Evolutionary conservation across 2,329 filamentous ascomycete genomes (phyloP).

Genomic region (Sphaerulina populicola): DNA sequence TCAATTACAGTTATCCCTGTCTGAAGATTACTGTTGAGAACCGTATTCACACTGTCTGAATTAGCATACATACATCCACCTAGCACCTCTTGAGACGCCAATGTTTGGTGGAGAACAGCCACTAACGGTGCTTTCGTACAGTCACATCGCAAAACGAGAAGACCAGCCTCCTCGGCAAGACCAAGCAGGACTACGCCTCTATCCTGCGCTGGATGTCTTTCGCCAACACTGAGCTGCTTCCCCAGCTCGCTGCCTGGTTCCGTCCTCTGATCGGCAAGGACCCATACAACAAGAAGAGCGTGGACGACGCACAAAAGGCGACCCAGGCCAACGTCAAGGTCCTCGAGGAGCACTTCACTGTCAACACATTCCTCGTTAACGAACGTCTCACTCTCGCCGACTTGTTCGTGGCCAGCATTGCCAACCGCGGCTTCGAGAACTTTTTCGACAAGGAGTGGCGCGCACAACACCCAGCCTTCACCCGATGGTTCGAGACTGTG

Average conservation of each 20-base stretch:
- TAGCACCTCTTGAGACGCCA: not conserved
- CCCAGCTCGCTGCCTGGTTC: slow-evolving; percentile 70
- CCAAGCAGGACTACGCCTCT: slow-evolving; percentile 98
- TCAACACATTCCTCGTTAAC: slow-evolving; percentile 94
- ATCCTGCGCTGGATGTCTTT: slow-evolving; percentile 98
- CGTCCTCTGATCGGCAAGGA: slow-evolving; percentile 71
- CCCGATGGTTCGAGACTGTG: slow-evolving; percentile 92
- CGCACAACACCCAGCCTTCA: slow-evolving; percentile 68
- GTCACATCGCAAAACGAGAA: slow-evolving; percentile 99
- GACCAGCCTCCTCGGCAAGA: slow-evolving; percentile 98
- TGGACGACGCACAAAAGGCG: slow-evolving; percentile 68
- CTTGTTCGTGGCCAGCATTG: slow-evolving; percentile 70
- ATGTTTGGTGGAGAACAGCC: not conserved
- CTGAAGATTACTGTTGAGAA: slow-evolving; percentile 90
- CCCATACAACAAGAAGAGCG: slow-evolving; percentile 95
- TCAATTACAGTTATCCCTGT: slow-evolving; percentile 85
- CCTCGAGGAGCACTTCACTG: slow-evolving; percentile 77
- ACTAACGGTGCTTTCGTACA: slow-evolving; percentile 35
- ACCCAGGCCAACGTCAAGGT: slow-evolving; percentile 60
- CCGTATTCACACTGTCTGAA: slow-evolving; percentile 68
- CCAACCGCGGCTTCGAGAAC: slow-evolving; percentile 82
- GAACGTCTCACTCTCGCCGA: slow-evolving; percentile 97
- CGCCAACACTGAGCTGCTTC: slow-evolving; percentile 80
- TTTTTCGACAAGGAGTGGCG: slow-evolving; percentile 92
- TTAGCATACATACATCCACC: not conserved